Evolutionary conservation across 192 early-diverging fungal genomes (phyloP).

Genomic region (Coemansia sp.): DNA sequence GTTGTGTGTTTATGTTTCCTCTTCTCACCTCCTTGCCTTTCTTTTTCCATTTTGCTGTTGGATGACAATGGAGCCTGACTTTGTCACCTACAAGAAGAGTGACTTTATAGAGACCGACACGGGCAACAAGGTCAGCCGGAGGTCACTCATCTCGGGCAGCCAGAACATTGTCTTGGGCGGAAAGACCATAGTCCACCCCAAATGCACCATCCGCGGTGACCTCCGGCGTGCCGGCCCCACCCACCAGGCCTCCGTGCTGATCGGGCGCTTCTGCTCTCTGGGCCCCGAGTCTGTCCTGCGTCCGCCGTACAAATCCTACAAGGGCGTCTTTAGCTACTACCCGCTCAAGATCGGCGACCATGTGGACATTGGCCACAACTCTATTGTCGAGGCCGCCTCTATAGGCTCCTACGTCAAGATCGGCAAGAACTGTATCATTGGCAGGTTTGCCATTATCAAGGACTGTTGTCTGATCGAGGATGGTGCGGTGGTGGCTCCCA

Average conservation of each 20-base stretch:
- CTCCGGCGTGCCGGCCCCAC: conserved; percentile 77
- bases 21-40: too few species aligned
- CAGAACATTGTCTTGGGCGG: conserved; percentile 96
- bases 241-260: conserved; percentile 84
- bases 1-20: too few species aligned
- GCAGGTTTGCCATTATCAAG: conserved; percentile 93
- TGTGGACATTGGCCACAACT: conserved; percentile 79
- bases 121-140: conserved; percentile 91
- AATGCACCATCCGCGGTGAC: conserved; percentile 91
- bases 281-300: conserved; percentile 71
- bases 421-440: conserved; percentile 91
- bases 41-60: too few species aligned
- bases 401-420: conserved; percentile 89
- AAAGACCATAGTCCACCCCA: conserved; percentile 92
- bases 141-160: conserved; percentile 87
- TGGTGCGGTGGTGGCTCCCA: conserved; percentile 83
- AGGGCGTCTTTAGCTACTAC: conserved; percentile 90
- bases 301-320: conserved; percentile 92
- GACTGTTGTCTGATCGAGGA: conserved; percentile 89
- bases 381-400: conserved; percentile 84
- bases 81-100: conserved; percentile 65
- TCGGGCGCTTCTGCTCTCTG: conserved; percentile 86
- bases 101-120: conserved; percentile 99
- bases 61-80: too few species aligned
- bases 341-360: conserved; percentile 97